Percentiles rank a stretch among this genome's conserved stretches.
phyloP scores from a whole-genome alignment of 2,329 filamentous ascomycete genomes.

The Alternaria postmessia region DNA sequence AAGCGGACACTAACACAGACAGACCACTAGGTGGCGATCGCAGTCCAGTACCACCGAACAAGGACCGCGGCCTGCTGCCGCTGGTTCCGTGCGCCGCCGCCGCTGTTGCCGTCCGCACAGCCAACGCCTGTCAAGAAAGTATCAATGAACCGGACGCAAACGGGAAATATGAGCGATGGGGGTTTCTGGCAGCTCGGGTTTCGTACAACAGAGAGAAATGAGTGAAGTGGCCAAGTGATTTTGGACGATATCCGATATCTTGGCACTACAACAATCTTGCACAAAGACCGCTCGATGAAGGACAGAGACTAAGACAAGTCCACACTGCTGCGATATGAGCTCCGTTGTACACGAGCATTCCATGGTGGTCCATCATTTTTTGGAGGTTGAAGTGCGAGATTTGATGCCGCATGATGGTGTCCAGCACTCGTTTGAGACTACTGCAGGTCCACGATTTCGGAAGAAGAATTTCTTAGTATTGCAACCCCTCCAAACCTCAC shows the following conservation, averaged over 20 bases:
- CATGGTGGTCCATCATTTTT: conserved; percentile 1
- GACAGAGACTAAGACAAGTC: not conserved
- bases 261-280: not conserved
- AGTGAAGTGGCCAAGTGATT: not conserved
- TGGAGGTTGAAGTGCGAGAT: conserved; percentile 9
- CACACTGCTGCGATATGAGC: not conserved
- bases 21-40: conserved; percentile 10
- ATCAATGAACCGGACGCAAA: conserved; percentile 1
- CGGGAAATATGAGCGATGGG: not conserved
- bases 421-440: conserved; percentile 29
- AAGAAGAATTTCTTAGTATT: conserved; percentile 12
- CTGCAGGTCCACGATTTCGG: conserved; percentile 30
- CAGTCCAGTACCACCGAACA: conserved; percentile 12
- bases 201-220: not conserved
- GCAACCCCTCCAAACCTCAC: conserved; percentile 7
- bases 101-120: conserved; percentile 12
- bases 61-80: conserved; percentile 22
- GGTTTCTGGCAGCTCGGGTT: not conserved
- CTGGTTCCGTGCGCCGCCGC: conserved; percentile 24
- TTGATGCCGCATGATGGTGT: conserved; percentile 5
- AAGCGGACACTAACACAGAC: not conserved
- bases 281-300: not conserved
- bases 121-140: conserved; percentile 4
- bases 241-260: not conserved
- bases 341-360: not conserved